These are phyloP conservation scores for Gigaspora rosea DNA, from an alignment of 192 early-diverging fungal genomes.

Conservation along the genomic window DNA sequence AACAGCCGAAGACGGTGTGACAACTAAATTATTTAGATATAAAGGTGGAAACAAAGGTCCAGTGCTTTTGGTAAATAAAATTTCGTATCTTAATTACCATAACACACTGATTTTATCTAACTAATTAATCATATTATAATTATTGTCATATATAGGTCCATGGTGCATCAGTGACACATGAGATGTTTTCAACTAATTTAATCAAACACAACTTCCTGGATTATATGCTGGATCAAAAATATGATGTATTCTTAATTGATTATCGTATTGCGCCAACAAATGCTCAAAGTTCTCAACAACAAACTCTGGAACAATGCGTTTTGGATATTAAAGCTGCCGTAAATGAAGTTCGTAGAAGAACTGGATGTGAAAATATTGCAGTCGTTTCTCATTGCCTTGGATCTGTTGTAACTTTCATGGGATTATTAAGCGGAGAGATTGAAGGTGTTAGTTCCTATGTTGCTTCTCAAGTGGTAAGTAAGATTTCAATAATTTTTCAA, in stretches of 20 bases:
- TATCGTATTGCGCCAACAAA: conserved; percentile 40
- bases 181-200: conserved; percentile 43
- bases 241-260: conserved; percentile 51
- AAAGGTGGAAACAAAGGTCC: conserved; percentile 40
- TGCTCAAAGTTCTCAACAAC: conserved; percentile 35
- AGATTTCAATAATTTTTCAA: conserved; percentile 11
- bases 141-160: conserved; percentile 36
- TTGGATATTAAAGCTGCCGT: conserved; percentile 42
- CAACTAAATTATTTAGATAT: conserved; percentile 38
- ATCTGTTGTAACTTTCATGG: conserved; percentile 43
- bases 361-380: conserved; percentile 42
- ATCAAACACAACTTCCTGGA: conserved; percentile 44
- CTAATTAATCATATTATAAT: conserved; percentile 11
- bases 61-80: conserved; percentile 40
- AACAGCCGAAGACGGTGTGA: conserved; percentile 40
- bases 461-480: conserved; percentile 36
- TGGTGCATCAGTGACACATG: conserved; percentile 42
- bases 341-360: conserved; percentile 39
- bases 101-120: background rate
- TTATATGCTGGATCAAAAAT: conserved; percentile 42
- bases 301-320: conserved; percentile 32
- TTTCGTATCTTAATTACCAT: background rate
- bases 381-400: conserved; percentile 49
- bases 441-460: conserved; percentile 45
- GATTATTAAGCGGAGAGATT: conserved; percentile 47